Conservation (phyloP, 2,329 filamentous ascomycete species). For the Fusarium palustre region DNA sequence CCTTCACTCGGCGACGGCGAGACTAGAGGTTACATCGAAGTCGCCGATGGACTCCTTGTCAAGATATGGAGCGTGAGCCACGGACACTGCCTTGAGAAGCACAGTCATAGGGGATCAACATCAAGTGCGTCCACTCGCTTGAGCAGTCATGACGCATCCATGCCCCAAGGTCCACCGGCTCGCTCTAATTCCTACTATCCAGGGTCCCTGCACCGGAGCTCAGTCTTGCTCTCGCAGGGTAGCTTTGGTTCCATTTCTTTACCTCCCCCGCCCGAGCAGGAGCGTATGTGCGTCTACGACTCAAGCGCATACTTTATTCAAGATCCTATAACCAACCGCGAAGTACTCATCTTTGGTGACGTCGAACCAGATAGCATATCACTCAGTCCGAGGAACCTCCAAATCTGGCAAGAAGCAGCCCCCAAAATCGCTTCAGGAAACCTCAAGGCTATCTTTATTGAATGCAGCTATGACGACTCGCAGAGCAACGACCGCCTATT, state of each 20-base stretch:
- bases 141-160: conserved; percentile 62
- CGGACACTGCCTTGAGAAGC: conserved; percentile 84
- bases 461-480: conserved; percentile 91
- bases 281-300: conserved; percentile 78
- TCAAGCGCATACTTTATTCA: conserved; percentile 95
- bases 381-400: conserved; percentile 80
- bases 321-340: conserved; percentile 74
- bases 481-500: conserved; percentile 83
- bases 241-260: conserved; percentile 42
- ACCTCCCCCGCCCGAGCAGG: conserved; percentile 51
- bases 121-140: conserved; percentile 64
- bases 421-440: conserved; percentile 80
- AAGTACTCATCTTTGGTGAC: conserved; percentile 94
- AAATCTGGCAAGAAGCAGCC: conserved; percentile 89
- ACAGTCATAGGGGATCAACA: conserved; percentile 70
- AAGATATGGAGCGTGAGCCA: conserved; percentile 91
- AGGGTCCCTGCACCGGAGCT: conserved; percentile 37
- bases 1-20: conserved; percentile 84
- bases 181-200: conserved; percentile 47
- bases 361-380: conserved; percentile 93
- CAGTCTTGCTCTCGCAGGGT: conserved; percentile 51
- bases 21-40: conserved; percentile 84
- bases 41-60: conserved; percentile 89
- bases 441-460: conserved; percentile 88
- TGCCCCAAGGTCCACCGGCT: conserved; percentile 40